Percentiles rank a stretch among this genome's conserved stretches.
These are phyloP conservation scores for Polymyxa betae DNA, from an alignment of 208 protist species.

Conservation along the genomic window DNA sequence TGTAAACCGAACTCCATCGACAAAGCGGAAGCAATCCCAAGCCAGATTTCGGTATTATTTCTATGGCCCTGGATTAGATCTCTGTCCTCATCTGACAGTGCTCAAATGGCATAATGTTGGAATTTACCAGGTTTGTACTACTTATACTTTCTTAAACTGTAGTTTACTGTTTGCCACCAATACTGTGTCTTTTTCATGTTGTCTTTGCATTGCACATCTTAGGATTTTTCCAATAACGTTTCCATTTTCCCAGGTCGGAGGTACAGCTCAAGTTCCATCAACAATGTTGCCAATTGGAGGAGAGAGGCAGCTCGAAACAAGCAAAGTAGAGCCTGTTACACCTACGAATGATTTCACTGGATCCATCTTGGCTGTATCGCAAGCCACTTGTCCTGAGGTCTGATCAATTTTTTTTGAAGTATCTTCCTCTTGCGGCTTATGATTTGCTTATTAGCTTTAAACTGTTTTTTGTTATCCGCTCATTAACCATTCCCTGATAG, in stretches of 20 bases:
- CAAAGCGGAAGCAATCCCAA: neutral
- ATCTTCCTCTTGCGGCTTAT: too few species aligned
- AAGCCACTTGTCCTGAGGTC: slow-evolving; percentile 3
- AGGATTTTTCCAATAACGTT: too few species aligned
- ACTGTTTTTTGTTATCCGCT: too few species aligned
- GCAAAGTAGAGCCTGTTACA: neutral
- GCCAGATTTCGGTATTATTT: neutral
- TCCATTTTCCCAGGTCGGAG: too few species aligned
- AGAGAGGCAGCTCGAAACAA: slow-evolving; percentile 23
- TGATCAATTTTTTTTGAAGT: too few species aligned
- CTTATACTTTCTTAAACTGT: too few species aligned
- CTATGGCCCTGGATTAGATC: neutral
- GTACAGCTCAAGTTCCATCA: slow-evolving; percentile 19
- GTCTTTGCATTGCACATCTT: too few species aligned
- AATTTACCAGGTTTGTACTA: too few species aligned
- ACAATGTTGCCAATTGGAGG: slow-evolving; percentile 40
- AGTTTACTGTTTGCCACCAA: too few species aligned
- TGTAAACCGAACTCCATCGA: neutral
- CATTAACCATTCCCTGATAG: too few species aligned
- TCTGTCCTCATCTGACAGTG: neutral
- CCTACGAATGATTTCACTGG: neutral
- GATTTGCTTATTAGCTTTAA: too few species aligned
- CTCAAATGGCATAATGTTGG: neutral
- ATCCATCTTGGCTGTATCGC: slow-evolving; percentile 40
- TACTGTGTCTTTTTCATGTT: too few species aligned